Evolutionary conservation across 306 rosid genomes (phyloP), one percentile per base, ranked within the genome.

Genomic region (Ziziphus jujuba): DNA sequence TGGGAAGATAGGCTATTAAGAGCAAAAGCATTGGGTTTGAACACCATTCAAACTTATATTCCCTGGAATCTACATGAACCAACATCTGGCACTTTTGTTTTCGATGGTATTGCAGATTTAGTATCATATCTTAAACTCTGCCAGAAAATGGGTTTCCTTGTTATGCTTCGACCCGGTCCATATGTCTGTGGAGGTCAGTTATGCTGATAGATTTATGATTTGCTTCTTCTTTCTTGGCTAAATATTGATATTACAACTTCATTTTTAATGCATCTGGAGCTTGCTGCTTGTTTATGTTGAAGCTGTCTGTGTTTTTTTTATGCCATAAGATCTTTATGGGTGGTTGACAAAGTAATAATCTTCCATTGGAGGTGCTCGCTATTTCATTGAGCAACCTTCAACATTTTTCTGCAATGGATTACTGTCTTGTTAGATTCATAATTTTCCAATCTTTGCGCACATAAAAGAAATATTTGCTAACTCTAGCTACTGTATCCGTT

Each of bases 21-120:
- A 86, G 98, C 96, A 53, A 93, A 84, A 81, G 95, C 98, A 3
- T 71, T 93, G 87, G 98, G 98, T 45, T 84, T 93, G 77, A 93
- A 90, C 69, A 86, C 97, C 0, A 87, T 93, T 80, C 96, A 90
- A 70, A 88, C 93, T 60, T 93, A 93, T 77, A 79, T 90, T 72
- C 97, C 98, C 52, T 90, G 98, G 98, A 93, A 93, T 81, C 79
- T 88, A 64, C 98, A 93, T 63, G 97, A 93, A 81, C 93, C 96
- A 71, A 66, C 61, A 54, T 84, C 91, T 0, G 97, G 87, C 59
- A 72, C 81, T 72, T 85, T 76, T 63, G 86, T 75, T 53, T 93
- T 90, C 80, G 87, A 72, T 69, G 96, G 96, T 63, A 72, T 93
- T 70, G 96, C 95, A 22, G 79, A 93, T 81, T 69, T 93, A 59